Conservation (phyloP, 768 basidiomycete species). For the Postia placenta region DNA sequence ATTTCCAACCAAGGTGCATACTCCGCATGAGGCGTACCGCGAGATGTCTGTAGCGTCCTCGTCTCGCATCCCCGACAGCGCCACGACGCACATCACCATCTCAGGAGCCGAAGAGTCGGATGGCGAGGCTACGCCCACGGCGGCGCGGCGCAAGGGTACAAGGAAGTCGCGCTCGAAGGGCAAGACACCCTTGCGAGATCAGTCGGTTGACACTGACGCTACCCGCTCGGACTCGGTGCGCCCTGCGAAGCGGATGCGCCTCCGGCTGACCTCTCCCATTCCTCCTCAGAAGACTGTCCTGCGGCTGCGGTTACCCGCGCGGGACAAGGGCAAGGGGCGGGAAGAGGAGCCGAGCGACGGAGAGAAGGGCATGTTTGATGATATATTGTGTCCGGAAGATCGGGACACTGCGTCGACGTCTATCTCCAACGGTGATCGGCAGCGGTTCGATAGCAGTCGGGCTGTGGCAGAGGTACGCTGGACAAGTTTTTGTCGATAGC, state of each 20-base stretch:
- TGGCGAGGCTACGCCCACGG: constrained; percentile 13
- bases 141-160: constrained; percentile 29
- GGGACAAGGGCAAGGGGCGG: constrained; percentile 62
- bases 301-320: constrained; percentile 50
- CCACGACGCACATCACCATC: constrained; percentile 19
- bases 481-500: constrained; percentile 6
- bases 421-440: constrained; percentile 55
- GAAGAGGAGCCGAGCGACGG: constrained; percentile 50
- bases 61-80: constrained; percentile 20
- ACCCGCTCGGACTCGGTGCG: constrained; percentile 6
- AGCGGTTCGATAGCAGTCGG: constrained; percentile 68
- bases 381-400: constrained; percentile 61
- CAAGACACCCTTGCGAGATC: constrained; percentile 13
- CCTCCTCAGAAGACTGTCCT: constrained; percentile 31
- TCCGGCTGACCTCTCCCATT: constrained; percentile 35
- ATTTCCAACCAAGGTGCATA: constrained; percentile 4
- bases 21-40: constrained; percentile 13
- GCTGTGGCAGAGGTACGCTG: constrained; percentile 72
- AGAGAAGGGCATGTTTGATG: constrained; percentile 72
- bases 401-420: constrained; percentile 68
- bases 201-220: constrained; percentile 22
- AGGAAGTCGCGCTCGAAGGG: constrained; percentile 23
- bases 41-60: constrained; percentile 41
- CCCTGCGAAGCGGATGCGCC: constrained; percentile 39
- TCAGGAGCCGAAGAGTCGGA: constrained; percentile 27